phyloP scores from a whole-genome alignment of 2,329 filamentous ascomycete species.

The Graphiopsis chlorocephala region DNA sequence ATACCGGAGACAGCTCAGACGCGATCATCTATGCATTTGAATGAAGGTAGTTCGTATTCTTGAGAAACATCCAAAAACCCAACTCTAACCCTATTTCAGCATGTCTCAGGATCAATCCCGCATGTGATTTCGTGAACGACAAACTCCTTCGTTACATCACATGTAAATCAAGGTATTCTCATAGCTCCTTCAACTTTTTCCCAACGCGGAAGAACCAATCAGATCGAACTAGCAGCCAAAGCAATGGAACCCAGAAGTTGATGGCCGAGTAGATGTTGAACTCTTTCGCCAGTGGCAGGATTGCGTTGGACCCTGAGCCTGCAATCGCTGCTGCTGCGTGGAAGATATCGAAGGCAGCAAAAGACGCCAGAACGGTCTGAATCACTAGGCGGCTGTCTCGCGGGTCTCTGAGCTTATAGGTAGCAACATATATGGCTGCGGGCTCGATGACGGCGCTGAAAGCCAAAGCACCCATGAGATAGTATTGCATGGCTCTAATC shows the following conservation, averaged over 20 bases:
- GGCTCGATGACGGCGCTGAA: constrained; percentile 9
- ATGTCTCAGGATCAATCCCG: neutral
- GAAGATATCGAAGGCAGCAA: neutral
- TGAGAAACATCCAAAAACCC: neutral
- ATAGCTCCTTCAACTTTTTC: neutral
- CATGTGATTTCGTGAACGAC: neutral
- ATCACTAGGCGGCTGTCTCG: neutral
- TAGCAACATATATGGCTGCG: neutral
- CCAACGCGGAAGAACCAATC: neutral
- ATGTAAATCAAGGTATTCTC: neutral
- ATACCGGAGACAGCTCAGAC: neutral
- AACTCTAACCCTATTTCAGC: neutral
- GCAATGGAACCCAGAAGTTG: neutral
- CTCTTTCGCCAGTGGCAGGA: neutral
- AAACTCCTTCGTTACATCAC: neutral
- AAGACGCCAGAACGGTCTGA: neutral
- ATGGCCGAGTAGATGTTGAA: neutral
- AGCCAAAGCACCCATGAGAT: neutral
- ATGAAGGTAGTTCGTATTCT: neutral
- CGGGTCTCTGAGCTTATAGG: neutral
- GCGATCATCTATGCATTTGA: neutral
- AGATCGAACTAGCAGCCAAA: neutral
- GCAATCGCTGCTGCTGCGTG: neutral
- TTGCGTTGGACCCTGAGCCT: neutral
- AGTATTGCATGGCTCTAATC: neutral